Evolutionary conservation across 345 rosid species (phyloP), one percentile per base, ranked within the genome.

Genomic region (Citrus medica): DNA sequence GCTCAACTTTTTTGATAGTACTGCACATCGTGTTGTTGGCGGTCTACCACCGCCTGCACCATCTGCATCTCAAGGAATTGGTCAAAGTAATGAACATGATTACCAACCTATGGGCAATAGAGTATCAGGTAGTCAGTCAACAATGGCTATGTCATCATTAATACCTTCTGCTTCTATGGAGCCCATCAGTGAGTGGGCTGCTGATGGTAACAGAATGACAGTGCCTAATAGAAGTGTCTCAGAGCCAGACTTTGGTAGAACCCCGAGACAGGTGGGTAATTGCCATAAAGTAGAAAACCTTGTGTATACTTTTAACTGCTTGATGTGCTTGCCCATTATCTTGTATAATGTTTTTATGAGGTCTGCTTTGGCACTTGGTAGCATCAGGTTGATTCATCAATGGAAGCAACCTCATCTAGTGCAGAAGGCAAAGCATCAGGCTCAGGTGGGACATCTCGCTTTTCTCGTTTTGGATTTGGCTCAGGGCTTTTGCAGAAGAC

Each of bases 11-110:
- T 85, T 92, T 78, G 97, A 92, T 79, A 91, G 86, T 74, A 92
- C 97, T 51, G 94, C 97, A 21, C 91, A 87, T 82, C 90, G 88
- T 72, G 95, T 91, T 83, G 97, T 93, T 81, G 99, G 97, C 17
- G 90, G 90, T 42, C 83, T 89, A 53, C 95, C 94, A 37, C 97
- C 95, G 1, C 87, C 92, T 46, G 81, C 60, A 24, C 92, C 92
- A 76, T 83, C 91, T 74, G 27, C 78, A 67, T 79, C 86, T 28
- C 84, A 68, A 7, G 88, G 87, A 83, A 78, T 69, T 77, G 38
- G 71, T 24, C 97, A 83, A 68, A 84, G 74, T 71, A 79, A 77
- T 60, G 89, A 80, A 67, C 87, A 86, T 61, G 66, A 81, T 85
- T 80, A 84, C 38, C 90, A 80, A 14, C 81, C 71, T 65, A 61